A percentile compares a stretch with the other conserved stretches of the same genome.
These are phyloP conservation scores for Coemansia sp. DNA, from an alignment of 192 early-diverging fungal species.

Conservation along the genomic window DNA sequence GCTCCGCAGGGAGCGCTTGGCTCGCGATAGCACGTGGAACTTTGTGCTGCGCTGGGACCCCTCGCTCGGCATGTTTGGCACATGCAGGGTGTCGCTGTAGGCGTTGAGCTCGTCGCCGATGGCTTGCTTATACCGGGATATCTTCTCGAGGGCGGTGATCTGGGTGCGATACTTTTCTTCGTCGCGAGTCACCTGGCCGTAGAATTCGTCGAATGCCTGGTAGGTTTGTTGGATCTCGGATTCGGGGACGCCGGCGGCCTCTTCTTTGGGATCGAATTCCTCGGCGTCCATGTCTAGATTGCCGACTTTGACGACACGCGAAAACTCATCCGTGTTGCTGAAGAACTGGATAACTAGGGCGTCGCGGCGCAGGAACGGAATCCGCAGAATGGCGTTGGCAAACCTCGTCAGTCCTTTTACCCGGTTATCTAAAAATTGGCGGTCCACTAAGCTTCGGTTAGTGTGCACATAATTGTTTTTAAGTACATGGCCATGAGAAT, in stretches of 20 bases:
- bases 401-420: constrained; percentile 55
- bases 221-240: constrained; percentile 39
- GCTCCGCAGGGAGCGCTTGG: constrained; percentile 38
- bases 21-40: constrained; percentile 31
- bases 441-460: constrained; percentile 50
- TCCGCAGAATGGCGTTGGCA: constrained; percentile 49
- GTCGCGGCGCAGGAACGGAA: constrained; percentile 50
- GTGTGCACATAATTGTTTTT: constrained; percentile 3
- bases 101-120: constrained; percentile 51
- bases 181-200: constrained; percentile 37
- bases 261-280: constrained; percentile 43
- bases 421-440: constrained; percentile 57
- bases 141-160: constrained; percentile 50
- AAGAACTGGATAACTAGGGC: constrained; percentile 52
- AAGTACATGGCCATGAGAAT: constrained; percentile 12
- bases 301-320: constrained; percentile 45
- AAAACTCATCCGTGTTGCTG: constrained; percentile 54
- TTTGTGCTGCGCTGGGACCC: constrained; percentile 27
- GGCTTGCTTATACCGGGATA: constrained; percentile 52
- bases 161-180: constrained; percentile 53
- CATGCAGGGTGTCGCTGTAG: constrained; percentile 44
- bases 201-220: constrained; percentile 44
- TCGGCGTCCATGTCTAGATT: constrained; percentile 51
- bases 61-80: constrained; percentile 40
- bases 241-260: constrained; percentile 31